phyloP scores from a whole-genome alignment of 192 early-diverging fungal genomes.

The Geosiphon pyriformis region DNA sequence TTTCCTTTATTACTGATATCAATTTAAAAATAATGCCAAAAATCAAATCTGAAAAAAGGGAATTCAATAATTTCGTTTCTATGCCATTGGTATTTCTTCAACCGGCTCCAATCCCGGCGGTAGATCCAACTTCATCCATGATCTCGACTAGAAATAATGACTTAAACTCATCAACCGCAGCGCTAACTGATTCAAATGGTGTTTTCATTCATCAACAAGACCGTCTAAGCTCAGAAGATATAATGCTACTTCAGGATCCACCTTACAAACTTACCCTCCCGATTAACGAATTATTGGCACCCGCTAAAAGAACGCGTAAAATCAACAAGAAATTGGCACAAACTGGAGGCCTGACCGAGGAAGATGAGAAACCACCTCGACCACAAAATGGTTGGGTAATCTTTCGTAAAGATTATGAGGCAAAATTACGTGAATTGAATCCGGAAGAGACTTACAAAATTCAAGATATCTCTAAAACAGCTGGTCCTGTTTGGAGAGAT shows the following conservation, averaged over 20 bases:
- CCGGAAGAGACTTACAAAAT: slow-evolving; percentile 1
- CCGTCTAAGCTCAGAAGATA: no score
- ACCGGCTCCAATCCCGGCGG: no score
- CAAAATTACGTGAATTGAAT: not conserved
- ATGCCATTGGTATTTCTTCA: no score
- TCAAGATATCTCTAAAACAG: slow-evolving; percentile 4
- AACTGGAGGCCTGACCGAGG: not conserved
- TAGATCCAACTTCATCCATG: no score
- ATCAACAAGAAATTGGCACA: not conserved
- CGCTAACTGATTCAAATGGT: no score
- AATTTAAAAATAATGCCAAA: no score
- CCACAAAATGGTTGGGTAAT: slow-evolving; percentile 22
- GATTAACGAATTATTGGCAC: not conserved
- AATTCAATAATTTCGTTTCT: no score
- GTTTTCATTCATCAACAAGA: no score
- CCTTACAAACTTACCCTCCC: slow-evolving; percentile 11
- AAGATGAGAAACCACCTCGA: slow-evolving; percentile 1
- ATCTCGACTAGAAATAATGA: no score
- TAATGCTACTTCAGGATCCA: slow-evolving; percentile 1
- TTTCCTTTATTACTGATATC: no score
- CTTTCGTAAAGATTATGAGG: slow-evolving; percentile 22
- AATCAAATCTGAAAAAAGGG: no score
- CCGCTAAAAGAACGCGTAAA: not conserved
- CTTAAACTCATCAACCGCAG: no score
- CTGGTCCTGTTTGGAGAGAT: slow-evolving; percentile 4